These are phyloP conservation scores for Onygena corvina DNA, from an alignment of 2,329 filamentous ascomycete genomes.

Conservation along the genomic window DNA sequence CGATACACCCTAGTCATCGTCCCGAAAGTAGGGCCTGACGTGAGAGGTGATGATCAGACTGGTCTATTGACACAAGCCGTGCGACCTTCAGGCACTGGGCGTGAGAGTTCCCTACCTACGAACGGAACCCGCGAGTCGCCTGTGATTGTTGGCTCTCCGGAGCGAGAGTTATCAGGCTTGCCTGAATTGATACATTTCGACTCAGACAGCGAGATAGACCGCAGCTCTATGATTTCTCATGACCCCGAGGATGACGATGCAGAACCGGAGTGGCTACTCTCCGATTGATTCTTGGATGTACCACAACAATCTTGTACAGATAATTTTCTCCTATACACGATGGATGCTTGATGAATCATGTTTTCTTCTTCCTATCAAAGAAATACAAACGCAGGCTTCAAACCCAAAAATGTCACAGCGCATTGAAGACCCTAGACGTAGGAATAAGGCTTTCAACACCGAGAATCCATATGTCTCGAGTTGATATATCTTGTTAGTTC, in stretches of 20 bases:
- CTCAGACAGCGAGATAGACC: slow-evolving; percentile 25
- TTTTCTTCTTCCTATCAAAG: neutral
- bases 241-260: slow-evolving; percentile 55
- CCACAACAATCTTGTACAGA: neutral
- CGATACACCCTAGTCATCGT: slow-evolving; percentile 25
- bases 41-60: neutral
- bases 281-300: slow-evolving; percentile 18
- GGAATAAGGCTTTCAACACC: too few species aligned
- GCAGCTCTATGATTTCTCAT: slow-evolving; percentile 45
- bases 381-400: neutral
- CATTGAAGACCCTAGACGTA: too few species aligned
- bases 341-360: neutral
- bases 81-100: neutral
- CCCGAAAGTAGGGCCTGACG: neutral
- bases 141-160: slow-evolving; percentile 11
- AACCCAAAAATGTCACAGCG: too few species aligned
- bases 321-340: neutral
- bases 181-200: slow-evolving; percentile 17
- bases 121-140: neutral
- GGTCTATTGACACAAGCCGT: too few species aligned
- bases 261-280: slow-evolving; percentile 51
- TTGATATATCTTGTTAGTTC: too few species aligned
- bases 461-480: too few species aligned
- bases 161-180: slow-evolving; percentile 9
- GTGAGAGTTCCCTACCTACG: neutral